Conservation (phyloP, 495 filamentous ascomycete species). For the Chaetomium cochliodes region DNA sequence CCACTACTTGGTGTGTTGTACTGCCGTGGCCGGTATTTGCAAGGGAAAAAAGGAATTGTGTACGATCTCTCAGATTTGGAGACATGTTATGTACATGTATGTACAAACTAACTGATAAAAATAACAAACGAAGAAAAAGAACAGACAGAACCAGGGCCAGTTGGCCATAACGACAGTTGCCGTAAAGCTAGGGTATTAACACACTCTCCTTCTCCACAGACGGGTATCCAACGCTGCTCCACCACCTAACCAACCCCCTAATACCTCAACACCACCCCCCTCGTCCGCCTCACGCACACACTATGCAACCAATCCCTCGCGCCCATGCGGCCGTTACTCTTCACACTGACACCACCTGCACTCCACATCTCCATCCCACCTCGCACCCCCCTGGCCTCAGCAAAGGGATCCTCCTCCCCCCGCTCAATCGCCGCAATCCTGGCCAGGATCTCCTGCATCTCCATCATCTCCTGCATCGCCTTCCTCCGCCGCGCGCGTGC, state of each 20-base stretch:
- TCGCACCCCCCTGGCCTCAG: conserved; percentile 10
- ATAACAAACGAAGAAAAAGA: background rate
- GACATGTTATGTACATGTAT: background rate
- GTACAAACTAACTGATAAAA: background rate
- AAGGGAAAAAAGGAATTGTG: background rate
- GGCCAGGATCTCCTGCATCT: conserved; percentile 29
- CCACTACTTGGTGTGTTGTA: too few relatives aligned
- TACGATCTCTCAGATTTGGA: background rate
- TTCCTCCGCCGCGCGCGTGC: conserved; percentile 25
- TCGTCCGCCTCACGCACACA: conserved; percentile 18
- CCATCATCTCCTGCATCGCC: conserved; percentile 18
- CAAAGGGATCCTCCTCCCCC: conserved; percentile 18
- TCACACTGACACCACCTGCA: background rate
- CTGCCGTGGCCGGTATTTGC: too few relatives aligned
- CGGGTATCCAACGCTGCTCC: background rate
- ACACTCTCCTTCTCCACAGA: background rate
- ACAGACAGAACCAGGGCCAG: background rate
- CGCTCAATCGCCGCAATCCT: conserved; percentile 31
- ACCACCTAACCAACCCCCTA: conserved; percentile 6
- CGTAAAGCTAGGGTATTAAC: background rate
- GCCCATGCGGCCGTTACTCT: background rate
- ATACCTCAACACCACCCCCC: conserved; percentile 28
- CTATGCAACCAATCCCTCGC: conserved; percentile 25
- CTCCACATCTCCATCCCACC: conserved; percentile 26
- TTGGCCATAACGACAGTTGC: background rate